phyloP scores from a whole-genome alignment of 179 eudicot species.

The Patellifolia procumbens region DNA sequence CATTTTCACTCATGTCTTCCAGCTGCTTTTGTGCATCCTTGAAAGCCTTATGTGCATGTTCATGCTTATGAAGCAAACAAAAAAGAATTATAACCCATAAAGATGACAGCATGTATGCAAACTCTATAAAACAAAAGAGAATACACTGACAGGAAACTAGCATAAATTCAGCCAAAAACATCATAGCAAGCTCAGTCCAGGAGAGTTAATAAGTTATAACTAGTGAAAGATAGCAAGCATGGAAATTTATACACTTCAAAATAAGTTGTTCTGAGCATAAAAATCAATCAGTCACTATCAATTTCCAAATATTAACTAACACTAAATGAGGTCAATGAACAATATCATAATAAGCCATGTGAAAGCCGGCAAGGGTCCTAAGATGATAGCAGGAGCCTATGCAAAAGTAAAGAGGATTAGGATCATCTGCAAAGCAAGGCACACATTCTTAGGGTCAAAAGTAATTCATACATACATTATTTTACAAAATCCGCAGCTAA shows the following conservation, averaged over 20 bases:
- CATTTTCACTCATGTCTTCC: conserved; percentile 46
- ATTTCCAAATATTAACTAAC: too few relatives aligned
- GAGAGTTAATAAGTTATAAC: background rate
- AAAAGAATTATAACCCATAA: background rate
- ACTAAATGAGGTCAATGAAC: background rate
- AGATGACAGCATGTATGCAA: background rate
- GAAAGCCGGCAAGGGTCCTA: background rate
- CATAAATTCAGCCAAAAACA: background rate
- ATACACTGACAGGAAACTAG: background rate
- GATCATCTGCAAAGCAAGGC: background rate
- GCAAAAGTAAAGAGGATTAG: background rate
- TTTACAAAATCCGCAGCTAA: background rate
- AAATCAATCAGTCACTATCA: too few relatives aligned
- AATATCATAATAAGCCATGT: background rate
- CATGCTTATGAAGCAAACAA: conserved; percentile 60
- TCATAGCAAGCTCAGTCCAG: background rate
- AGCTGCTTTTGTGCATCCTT: conserved; percentile 76
- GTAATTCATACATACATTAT: background rate
- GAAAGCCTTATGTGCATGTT: conserved; percentile 67
- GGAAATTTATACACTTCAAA: background rate
- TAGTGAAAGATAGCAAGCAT: background rate
- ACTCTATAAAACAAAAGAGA: background rate
- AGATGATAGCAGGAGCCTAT: background rate
- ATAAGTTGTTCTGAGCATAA: background rate
- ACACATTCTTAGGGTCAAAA: background rate